Evolutionary conservation across 148 eudicot genomes (phyloP), one percentile per base, ranked within the genome.

Genomic region (Silene latifolia): DNA sequence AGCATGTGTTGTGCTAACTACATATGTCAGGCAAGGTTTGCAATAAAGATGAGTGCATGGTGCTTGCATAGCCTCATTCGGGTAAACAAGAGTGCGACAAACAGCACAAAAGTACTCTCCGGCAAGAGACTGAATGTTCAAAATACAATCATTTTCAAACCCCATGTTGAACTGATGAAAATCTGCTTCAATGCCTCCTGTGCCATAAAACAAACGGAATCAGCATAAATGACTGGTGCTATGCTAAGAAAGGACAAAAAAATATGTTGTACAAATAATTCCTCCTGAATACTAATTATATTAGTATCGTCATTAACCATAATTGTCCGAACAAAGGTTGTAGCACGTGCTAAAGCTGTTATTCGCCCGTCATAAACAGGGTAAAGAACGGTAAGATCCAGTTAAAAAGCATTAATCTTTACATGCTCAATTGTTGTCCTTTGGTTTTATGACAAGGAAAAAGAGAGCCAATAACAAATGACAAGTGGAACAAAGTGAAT

Each of bases 51-150:
- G 98, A 67, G 94, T 88, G 80, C 99, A 96, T 72, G 81, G 94
- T 53, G 99, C 71, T 70, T 92, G 99, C 60, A 92, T 59, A 62
- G 99, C 99, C 86, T 96, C 99, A 32, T 80, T 84, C 6, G 99
- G 98, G 75, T 92, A 92, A 48, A 90, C 97, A 72, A 96, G 99
- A 18, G 88, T 88, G 54, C 89, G 90, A 83, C 99, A 96, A 32
- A 96, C 94, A 7, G 94, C 97, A 67, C 98, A 96, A 74, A 96
- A 96, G 79, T 92, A 96, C 78, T 96, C 98, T 54, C 98, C 94
- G 14, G 90, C 83, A 59, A 92, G 89, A 53, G 94, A 80, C 39
- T 88, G 94, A 64, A 92, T 89, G 73, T 96, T 89, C 21, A 90
- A 47, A 39, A 96, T 90, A 87, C 99, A 96, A 71, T 96, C 99